Percentiles rank a stretch among this genome's conserved stretches.
phyloP scores from a whole-genome alignment of 169 alveolate species.

The Perkinsus marinus region DNA sequence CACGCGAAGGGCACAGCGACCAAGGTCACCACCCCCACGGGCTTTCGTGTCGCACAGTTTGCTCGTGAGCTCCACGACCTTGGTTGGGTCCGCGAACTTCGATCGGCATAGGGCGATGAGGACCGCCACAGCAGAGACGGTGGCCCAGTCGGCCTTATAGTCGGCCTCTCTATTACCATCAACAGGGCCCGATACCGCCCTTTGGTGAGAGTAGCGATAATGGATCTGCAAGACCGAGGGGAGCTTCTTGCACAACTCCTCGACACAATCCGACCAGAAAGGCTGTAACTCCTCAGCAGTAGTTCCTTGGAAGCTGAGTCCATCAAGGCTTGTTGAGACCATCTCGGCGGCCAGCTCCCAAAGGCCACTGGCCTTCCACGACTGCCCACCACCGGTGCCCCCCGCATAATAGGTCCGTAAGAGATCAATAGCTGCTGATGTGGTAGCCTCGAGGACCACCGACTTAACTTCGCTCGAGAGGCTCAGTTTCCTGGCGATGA shows the following conservation, averaged over 20 bases:
- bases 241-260: background rate
- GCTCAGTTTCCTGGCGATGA: background rate
- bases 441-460: background rate
- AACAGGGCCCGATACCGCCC: background rate
- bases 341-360: background rate
- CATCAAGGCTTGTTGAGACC: background rate
- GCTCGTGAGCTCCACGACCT: background rate
- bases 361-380: background rate
- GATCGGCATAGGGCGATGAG: background rate
- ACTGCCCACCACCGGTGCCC: background rate
- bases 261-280: background rate
- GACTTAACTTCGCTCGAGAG: background rate
- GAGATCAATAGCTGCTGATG: background rate
- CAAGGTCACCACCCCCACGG: background rate
- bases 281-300: background rate
- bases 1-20: background rate
- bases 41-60: background rate
- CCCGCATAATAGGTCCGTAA: background rate
- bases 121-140: background rate
- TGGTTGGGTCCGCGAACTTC: background rate
- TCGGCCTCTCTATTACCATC: background rate
- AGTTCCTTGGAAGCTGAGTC: background rate
- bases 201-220: background rate
- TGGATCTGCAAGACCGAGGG: background rate
- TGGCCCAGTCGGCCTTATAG: background rate